A percentile compares a stretch with the other conserved stretches of the same genome.
Conservation (phyloP, 2,329 filamentous ascomycete species). For the Sclerotinia borealis region DNA sequence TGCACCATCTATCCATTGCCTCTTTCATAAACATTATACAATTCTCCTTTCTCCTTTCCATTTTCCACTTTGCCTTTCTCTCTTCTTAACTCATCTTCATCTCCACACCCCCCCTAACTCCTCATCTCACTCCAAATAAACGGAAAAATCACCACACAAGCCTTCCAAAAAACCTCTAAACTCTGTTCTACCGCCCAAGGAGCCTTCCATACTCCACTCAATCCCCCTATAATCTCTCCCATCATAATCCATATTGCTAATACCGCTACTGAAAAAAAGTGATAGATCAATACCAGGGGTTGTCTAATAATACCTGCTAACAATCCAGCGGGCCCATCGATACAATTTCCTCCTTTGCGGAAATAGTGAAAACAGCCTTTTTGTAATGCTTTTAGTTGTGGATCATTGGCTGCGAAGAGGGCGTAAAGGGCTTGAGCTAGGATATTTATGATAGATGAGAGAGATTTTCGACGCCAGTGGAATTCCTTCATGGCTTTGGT, state of each 20-base stretch:
- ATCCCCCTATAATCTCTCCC: constrained; percentile 42
- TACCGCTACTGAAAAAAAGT: constrained; percentile 93
- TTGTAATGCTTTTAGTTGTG: constrained; percentile 73
- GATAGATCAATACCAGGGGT: constrained; percentile 74
- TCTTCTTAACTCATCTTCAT: not conserved
- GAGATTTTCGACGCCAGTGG: constrained; percentile 79
- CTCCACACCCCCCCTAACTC: constrained; percentile 15
- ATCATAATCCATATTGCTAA: constrained; percentile 67
- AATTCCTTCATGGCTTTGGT: constrained; percentile 60
- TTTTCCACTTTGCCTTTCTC: not conserved
- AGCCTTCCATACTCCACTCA: constrained; percentile 47
- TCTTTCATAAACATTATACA: constrained; percentile 1
- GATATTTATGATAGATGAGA: constrained; percentile 90
- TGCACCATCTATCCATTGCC: not conserved
- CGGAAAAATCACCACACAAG: constrained; percentile 75
- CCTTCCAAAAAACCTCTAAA: constrained; percentile 69
- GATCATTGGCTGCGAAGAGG: constrained; percentile 81
- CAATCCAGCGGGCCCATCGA: constrained; percentile 74
- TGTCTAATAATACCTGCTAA: constrained; percentile 74
- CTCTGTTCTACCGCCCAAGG: constrained; percentile 61
- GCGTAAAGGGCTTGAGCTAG: constrained; percentile 91
- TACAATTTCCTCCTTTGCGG: constrained; percentile 61
- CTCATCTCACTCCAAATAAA: constrained; percentile 67
- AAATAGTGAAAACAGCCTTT: constrained; percentile 93
- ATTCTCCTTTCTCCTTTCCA: not conserved